These are phyloP conservation scores for Fusarium sulawesiense DNA, from an alignment of 2,329 filamentous ascomycete genomes.

Conservation along the genomic window DNA sequence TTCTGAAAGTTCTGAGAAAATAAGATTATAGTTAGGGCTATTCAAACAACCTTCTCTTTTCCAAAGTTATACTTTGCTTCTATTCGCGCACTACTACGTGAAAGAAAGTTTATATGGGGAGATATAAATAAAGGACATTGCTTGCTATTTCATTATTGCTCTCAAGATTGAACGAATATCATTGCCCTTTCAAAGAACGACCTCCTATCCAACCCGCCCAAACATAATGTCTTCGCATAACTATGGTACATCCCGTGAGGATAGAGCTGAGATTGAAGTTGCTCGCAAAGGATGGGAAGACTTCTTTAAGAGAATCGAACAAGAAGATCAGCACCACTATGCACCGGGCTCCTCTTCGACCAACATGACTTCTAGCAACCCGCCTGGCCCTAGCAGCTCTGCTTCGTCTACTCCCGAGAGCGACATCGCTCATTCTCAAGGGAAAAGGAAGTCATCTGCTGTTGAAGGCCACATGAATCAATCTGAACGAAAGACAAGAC, in stretches of 20 bases:
- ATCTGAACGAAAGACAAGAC: too few species aligned
- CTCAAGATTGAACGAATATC: background rate
- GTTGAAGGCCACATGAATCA: too few species aligned
- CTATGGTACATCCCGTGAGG: background rate
- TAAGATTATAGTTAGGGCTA: background rate
- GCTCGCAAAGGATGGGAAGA: background rate
- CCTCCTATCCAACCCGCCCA: background rate
- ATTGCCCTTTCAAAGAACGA: background rate
- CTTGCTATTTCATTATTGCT: background rate
- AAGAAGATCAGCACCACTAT: background rate
- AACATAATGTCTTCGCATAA: background rate
- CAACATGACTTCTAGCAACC: background rate
- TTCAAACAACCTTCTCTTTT: background rate
- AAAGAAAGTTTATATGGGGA: background rate
- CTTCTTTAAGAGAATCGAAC: background rate
- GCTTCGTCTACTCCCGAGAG: background rate
- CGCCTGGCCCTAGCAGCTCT: background rate
- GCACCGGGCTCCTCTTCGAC: background rate
- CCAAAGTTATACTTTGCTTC: background rate
- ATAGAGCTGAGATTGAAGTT: background rate
- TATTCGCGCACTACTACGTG: too few species aligned
- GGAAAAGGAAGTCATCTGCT: background rate
- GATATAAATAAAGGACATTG: background rate
- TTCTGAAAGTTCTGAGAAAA: slow-evolving; percentile 14
- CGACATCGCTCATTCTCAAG: background rate